Conservation (phyloP, 164 flowering plant genomes). For the Cinnamomum micranthum region DNA sequence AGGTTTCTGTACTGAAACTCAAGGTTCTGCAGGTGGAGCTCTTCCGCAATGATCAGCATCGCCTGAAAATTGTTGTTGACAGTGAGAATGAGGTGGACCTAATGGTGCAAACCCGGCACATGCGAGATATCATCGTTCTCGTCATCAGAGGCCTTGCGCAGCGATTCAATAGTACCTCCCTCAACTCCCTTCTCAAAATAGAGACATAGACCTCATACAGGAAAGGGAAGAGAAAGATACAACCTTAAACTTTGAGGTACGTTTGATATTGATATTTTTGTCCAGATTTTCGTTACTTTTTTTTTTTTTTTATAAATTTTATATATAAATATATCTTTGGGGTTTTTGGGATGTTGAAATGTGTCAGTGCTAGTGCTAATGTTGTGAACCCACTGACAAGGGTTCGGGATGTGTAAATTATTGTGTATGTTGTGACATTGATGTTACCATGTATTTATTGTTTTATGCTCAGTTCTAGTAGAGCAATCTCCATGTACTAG, state of each 20-base stretch:
- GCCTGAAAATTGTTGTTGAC: conserved; percentile 86
- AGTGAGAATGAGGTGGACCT: conserved; percentile 88
- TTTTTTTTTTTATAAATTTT: neutral
- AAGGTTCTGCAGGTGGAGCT: conserved; percentile 70
- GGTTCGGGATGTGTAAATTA: conserved; percentile 4
- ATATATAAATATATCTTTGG: too few relatives aligned
- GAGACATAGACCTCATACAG: conserved; percentile 35
- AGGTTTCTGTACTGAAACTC: neutral
- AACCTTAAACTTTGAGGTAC: neutral
- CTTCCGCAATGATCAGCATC: conserved; percentile 85
- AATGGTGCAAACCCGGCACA: conserved; percentile 86
- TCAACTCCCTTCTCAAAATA: conserved; percentile 86
- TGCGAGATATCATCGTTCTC: conserved; percentile 82
- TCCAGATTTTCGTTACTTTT: neutral
- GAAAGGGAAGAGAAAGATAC: neutral
- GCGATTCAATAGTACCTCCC: conserved; percentile 92
- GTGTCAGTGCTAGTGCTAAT: neutral
- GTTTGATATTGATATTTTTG: neutral
- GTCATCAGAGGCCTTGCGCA: conserved; percentile 91
- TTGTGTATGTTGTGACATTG: neutral
- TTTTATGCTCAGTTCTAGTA: neutral
- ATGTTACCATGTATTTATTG: neutral
- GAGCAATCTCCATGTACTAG: too few relatives aligned
- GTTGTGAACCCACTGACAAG: neutral
- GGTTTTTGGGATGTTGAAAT: neutral